Percentiles rank a stretch among this genome's conserved stretches.
These are phyloP conservation scores for Lactarius deliciosus DNA, from an alignment of 768 basidiomycete genomes.

Conservation along the genomic window DNA sequence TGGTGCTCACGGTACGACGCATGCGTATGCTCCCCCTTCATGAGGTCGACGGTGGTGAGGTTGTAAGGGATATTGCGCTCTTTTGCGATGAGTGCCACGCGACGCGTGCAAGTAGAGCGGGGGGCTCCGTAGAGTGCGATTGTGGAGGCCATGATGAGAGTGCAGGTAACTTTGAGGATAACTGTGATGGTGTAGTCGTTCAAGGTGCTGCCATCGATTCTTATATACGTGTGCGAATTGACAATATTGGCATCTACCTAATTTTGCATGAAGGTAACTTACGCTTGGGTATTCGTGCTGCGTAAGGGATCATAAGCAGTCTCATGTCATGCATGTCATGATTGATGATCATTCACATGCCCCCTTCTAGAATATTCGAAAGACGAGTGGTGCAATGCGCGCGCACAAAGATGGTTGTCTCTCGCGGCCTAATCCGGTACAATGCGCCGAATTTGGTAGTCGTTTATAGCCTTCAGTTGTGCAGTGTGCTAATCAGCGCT, in stretches of 20 bases:
- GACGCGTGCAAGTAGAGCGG: conserved; percentile 8
- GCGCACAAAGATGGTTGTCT: too few species aligned
- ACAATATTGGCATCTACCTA: background rate
- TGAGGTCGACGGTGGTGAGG: background rate
- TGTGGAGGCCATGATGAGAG: background rate
- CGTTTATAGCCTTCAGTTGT: background rate
- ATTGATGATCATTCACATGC: background rate
- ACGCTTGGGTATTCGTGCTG: background rate
- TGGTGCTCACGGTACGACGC: conserved; percentile 7
- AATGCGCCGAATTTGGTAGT: background rate
- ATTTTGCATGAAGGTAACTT: background rate
- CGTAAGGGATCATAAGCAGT: background rate
- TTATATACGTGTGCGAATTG: background rate
- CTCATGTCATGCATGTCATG: background rate
- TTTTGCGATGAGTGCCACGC: conserved; percentile 19
- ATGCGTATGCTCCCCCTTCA: conserved; percentile 7
- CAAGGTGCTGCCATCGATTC: background rate
- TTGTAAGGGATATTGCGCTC: conserved; percentile 17
- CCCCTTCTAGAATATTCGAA: background rate
- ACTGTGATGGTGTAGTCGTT: background rate
- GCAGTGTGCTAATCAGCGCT: background rate
- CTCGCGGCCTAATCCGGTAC: background rate
- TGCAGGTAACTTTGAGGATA: background rate
- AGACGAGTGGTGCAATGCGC: background rate
- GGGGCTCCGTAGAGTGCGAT: conserved; percentile 7